Evolutionary conservation across 2,329 filamentous ascomycete species (phyloP), one percentile per base, ranked within the genome.

Genomic region (Cordyceps fumosorosea): DNA sequence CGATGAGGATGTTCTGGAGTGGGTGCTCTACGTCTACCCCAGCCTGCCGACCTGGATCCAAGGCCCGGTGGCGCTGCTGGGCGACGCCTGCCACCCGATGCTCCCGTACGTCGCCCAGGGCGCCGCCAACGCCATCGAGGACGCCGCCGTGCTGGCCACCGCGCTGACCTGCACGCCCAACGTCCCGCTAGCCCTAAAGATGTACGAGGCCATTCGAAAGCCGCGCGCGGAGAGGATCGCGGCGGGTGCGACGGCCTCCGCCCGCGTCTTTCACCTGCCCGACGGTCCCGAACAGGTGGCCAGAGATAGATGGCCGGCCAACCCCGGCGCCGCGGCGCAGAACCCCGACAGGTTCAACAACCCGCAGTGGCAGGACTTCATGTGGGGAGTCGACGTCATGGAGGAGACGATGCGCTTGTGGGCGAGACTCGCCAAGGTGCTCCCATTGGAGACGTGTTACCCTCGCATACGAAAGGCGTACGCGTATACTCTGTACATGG

Each of bases 61-160:
- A 44, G 79, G 79, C 12, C 76, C 75, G 52, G 81, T 83, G 2
- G 81, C 79, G 3, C 77, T 89, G 16, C 71, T 87, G 11, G 87
- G 86, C 52, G 86, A 89, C 68, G 81, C 85, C 3, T 88, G 85
- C 70, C 86, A 89, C 68, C 85, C 86, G 1, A 89, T 85, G 22
- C 80, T 89, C 54, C 87, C 86, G 1, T 86, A 89, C 68, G 78
- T 88, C 5, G 85, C 82, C 51, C 85, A 89, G 73, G 87, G 87
- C 44, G 86, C 87, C 12, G 85, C 86, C 10, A 86, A 87, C 77
- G 85, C 86, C 10, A 85, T 88, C 55, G 87, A 89, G 70, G 87
- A 89, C 67, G 86, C 82, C 1, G 84, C 82, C 6, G 81, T 84
- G 3, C 72, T 88, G 14, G 81, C 80, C 56, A 50, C 56, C 18